These are phyloP conservation scores for Penicillium odoratum DNA, from an alignment of 495 filamentous ascomycete genomes.

Conservation along the genomic window DNA sequence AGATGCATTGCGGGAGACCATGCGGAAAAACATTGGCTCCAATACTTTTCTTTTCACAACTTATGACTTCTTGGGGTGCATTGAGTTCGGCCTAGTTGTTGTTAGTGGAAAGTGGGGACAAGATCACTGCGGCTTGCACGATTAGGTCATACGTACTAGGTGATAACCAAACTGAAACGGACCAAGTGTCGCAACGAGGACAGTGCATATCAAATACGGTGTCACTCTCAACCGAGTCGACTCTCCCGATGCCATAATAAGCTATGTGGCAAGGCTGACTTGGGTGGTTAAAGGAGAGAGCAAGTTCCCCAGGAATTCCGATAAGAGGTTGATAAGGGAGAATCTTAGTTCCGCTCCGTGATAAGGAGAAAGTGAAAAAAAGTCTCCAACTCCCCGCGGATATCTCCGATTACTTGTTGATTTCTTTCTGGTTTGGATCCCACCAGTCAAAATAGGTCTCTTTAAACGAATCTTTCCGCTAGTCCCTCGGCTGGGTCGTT, in stretches of 20 bases:
- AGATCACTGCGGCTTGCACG: neutral
- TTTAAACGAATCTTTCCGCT: conserved; percentile 28
- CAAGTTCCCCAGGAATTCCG: neutral
- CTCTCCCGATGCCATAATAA: conserved; percentile 9
- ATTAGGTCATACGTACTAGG: conserved; percentile 53
- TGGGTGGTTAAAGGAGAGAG: too few species aligned
- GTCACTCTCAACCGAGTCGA: conserved; percentile 42
- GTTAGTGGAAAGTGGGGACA: neutral
- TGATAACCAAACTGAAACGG: conserved; percentile 95
- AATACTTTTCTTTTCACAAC: conserved; percentile 66
- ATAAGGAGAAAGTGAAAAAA: conserved; percentile 20
- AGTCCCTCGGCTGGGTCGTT: conserved; percentile 34
- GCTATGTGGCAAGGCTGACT: neutral
- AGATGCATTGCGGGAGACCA: conserved; percentile 71
- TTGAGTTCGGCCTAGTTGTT: conserved; percentile 81
- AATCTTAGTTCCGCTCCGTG: conserved; percentile 13
- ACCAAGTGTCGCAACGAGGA: conserved; percentile 68
- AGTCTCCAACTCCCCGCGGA: conserved; percentile 4
- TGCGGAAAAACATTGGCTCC: conserved; percentile 33
- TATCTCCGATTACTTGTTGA: conserved; percentile 2
- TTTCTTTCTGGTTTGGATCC: neutral
- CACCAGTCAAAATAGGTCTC: conserved; percentile 35
- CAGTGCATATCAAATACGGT: conserved; percentile 62
- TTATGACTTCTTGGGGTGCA: conserved; percentile 86
- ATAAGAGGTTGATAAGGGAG: conserved; percentile 9